Percentiles rank a stretch among this genome's conserved stretches.
Conservation (phyloP, 768 basidiomycete genomes). For the Cystoderma amianthinum region DNA sequence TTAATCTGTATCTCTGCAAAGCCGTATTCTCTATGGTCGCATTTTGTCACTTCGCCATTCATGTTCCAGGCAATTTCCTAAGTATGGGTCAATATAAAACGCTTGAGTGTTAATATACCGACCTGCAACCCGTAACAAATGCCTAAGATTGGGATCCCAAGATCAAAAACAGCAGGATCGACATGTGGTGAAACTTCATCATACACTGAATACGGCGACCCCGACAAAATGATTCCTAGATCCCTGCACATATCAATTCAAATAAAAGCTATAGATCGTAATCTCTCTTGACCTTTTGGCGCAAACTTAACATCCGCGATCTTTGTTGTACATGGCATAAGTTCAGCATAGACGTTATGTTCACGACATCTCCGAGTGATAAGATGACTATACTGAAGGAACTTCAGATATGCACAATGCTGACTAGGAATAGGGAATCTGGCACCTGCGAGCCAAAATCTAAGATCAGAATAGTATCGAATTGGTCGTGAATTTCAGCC, state of each 20-base stretch:
- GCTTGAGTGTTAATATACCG: slow-evolving; percentile 8
- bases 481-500: slow-evolving; percentile 91
- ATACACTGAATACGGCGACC: slow-evolving; percentile 98
- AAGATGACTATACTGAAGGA: slow-evolving; percentile 86
- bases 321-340: slow-evolving; percentile 93
- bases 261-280: neutral
- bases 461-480: slow-evolving; percentile 92
- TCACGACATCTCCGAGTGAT: slow-evolving; percentile 98
- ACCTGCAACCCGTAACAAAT: slow-evolving; percentile 98
- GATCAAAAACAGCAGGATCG: slow-evolving; percentile 83
- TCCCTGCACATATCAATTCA: slow-evolving; percentile 1
- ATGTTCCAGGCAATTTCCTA: slow-evolving; percentile 93
- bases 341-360: slow-evolving; percentile 93
- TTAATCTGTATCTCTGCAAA: slow-evolving; percentile 76
- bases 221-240: slow-evolving; percentile 88
- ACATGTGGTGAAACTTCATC: slow-evolving; percentile 89
- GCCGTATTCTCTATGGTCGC: slow-evolving; percentile 93
- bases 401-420: neutral
- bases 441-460: slow-evolving; percentile 95
- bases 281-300: slow-evolving; percentile 85
- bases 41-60: slow-evolving; percentile 78
- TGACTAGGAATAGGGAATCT: neutral
- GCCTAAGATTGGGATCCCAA: slow-evolving; percentile 88
- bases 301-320: slow-evolving; percentile 85
- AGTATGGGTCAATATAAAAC: too few relatives aligned